Base-by-base conservation (phyloP, 345 rosid species). In the Psidium friedrichsthalianum region DNA sequence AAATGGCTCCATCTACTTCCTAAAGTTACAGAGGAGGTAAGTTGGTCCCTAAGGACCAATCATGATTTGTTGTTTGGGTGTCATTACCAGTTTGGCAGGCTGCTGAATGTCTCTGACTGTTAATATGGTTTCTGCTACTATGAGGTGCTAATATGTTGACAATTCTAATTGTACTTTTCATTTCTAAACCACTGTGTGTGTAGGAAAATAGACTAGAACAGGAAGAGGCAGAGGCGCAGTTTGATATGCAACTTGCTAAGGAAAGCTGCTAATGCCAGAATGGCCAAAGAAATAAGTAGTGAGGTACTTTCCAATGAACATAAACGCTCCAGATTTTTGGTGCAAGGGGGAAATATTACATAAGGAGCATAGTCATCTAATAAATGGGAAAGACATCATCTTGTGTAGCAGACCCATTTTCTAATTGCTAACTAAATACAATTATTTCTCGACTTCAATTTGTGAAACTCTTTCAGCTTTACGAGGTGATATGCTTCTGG, bases 1-100 rank as follows among this genome's bases (percentile, higher is more conserved):
- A 95, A 92, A 85, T 97, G 99, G 99, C 86, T 83, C 84, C 94
- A 85, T 25, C 92, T 97, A 89, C 89, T 93, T 57, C 98, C 98
- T 51, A 93, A 95, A 89, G 98, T 97, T 52, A 89, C 82, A 4
- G 53, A 57, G 84, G 61, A 53, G 61, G 22, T 32, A 6, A 54
- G 56, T 27, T 20, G 27, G 22, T 44, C 51, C 3, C 51, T 64
- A 53, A 57, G 22, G 85, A 61, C 52, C 76, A 64, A 20, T 32
- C 5, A 15, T 64, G 22, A 64, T 64, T 29, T 21, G 76, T 11
- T 29, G 36, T 64, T 29, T 0, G 40, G 76, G 74, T 61, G 29
- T 61, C 74, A 15, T 61, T 36, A 29, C 42, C 3, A 61, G 74
- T 61, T 61, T 15, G 21, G 74, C 74, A 61, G 42, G 8, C 24